Evolutionary conservation across 208 protist species (phyloP), one percentile per base, ranked within the genome.

Genomic region (Balamuthia mandrillaris): DNA sequence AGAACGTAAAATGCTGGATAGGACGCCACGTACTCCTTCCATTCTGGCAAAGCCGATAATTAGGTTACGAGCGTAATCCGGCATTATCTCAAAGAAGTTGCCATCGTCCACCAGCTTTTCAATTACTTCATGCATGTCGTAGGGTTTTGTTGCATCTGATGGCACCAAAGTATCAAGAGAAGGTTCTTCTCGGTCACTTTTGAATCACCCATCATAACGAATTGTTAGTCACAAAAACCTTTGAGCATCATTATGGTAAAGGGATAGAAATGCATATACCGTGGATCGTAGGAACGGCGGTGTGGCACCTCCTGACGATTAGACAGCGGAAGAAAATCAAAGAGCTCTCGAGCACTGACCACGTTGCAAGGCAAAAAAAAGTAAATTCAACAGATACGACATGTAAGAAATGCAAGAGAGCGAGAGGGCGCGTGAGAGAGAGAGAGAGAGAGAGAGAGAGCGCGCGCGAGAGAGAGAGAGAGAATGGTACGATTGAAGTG

Each of bases 11-110:
- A 68, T 68, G 27, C 10, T 29, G 27, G 24, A 14, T 68, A 49
- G 21, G 16, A 66, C 12, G 18, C 5, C 21, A 51, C 33, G 37
- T 74, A 41, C 37, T 5, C 96, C 96, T 78, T 97, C 92, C 58
- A 98, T 93, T 37, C 96, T 88, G 18, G 87, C 96, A 82, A 98
- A 97, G 61, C 96, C 96, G 70, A 93, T 92, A 58, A 99, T 77
- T 78, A 98, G 96, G 88, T 98, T 99, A 90, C 96, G 96, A n/a
- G 97, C 97, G 51, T 91, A 98, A 31, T 91, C 84, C 68, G 96
- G 94, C 91, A 95, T 93, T 52, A 98, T 93, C 87, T 98, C 96
- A 84, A 97, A 98, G 88, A 97, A 97, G 84, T 93, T 87, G 78
- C 88, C 92, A 6, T 94, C 75, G 84, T 98, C 96, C 18, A 98